Evolutionary conservation across 352 stramenopile species (phyloP).

Genomic region (Phytophthora hibernalis): DNA sequence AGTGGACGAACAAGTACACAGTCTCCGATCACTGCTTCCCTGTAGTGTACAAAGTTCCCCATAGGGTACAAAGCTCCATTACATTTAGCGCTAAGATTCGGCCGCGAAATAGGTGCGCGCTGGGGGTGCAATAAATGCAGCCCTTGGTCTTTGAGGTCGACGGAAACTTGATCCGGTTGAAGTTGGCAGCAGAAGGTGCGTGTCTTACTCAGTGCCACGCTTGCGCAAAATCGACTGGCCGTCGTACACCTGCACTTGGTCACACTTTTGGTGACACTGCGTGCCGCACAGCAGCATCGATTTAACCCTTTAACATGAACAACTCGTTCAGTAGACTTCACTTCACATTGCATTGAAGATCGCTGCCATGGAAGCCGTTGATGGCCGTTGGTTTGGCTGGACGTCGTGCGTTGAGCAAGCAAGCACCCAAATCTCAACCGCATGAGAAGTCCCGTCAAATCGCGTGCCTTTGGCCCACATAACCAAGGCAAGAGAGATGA

Average conservation of each 20-base stretch:
- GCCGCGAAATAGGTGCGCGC: neutral
- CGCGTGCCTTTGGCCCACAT: neutral
- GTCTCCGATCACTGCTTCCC: neutral
- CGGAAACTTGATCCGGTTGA: slow-evolving; percentile 18
- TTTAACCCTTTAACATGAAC: neutral
- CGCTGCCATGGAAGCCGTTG: slow-evolving; percentile 1
- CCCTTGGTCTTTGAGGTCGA: neutral
- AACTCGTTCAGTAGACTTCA: neutral
- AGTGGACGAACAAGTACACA: neutral
- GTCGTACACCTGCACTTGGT: slow-evolving; percentile 27
- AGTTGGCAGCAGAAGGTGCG: slow-evolving; percentile 20
- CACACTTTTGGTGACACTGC: slow-evolving; percentile 9
- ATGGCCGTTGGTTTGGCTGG: slow-evolving; percentile 18
- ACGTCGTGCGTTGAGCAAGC: slow-evolving; percentile 12
- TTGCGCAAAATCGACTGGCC: slow-evolving; percentile 9
- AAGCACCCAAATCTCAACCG: slow-evolving; percentile 1
- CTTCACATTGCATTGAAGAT: neutral
- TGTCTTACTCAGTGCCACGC: neutral
- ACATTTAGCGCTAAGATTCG: slow-evolving; percentile 5
- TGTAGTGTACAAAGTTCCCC: too few species aligned
- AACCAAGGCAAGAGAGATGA: slow-evolving; percentile 1
- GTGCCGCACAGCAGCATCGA: slow-evolving; percentile 6
- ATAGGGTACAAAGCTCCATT: neutral
- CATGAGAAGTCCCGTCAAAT: too few species aligned
- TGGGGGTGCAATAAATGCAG: neutral